Percentiles rank a stretch among this genome's conserved stretches.
phyloP scores from a whole-genome alignment of 352 stramenopile genomes.

The Pythium brachiatum region DNA sequence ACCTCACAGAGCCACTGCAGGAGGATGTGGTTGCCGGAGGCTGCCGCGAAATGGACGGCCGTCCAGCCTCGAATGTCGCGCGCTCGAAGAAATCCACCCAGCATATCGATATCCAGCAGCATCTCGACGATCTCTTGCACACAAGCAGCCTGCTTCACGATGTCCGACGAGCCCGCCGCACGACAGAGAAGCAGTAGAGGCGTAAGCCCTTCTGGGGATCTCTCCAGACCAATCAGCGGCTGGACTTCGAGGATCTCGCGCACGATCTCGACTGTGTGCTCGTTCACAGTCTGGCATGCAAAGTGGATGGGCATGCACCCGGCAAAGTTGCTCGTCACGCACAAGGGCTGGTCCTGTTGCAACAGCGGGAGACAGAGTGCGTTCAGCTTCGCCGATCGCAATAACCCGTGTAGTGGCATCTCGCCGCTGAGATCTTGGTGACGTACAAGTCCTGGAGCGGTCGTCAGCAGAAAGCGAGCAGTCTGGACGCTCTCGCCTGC shows the following conservation, averaged over 20 bases:
- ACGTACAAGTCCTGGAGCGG: slow-evolving; percentile 38
- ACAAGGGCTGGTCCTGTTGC: slow-evolving; percentile 28
- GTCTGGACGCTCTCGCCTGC: slow-evolving; percentile 34
- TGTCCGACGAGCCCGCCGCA: slow-evolving; percentile 1
- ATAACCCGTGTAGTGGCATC: slow-evolving; percentile 59
- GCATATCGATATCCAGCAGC: slow-evolving; percentile 60
- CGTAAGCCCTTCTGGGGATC: slow-evolving; percentile 31
- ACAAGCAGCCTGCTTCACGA: not conserved
- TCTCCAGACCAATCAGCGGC: slow-evolving; percentile 33
- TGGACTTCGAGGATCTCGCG: slow-evolving; percentile 42
- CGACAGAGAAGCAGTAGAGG: slow-evolving; percentile 57
- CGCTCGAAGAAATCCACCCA: slow-evolving; percentile 48
- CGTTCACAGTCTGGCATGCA: slow-evolving; percentile 51
- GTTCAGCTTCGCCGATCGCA: slow-evolving; percentile 47
- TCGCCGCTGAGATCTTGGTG: slow-evolving; percentile 52
- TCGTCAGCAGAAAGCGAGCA: slow-evolving; percentile 39
- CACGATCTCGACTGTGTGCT: slow-evolving; percentile 42
- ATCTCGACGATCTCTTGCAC: slow-evolving; percentile 16
- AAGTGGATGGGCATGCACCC: slow-evolving; percentile 60
- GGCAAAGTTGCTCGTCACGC: slow-evolving; percentile 43
- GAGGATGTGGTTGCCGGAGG: slow-evolving; percentile 49
- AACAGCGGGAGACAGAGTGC: slow-evolving; percentile 43
- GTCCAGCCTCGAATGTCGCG: slow-evolving; percentile 42
- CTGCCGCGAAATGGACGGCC: slow-evolving; percentile 50
- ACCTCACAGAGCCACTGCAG: slow-evolving; percentile 34